phyloP scores from a whole-genome alignment of 1,284 basidiomycete genomes.

The Erythrobasidium hasegawianum region DNA sequence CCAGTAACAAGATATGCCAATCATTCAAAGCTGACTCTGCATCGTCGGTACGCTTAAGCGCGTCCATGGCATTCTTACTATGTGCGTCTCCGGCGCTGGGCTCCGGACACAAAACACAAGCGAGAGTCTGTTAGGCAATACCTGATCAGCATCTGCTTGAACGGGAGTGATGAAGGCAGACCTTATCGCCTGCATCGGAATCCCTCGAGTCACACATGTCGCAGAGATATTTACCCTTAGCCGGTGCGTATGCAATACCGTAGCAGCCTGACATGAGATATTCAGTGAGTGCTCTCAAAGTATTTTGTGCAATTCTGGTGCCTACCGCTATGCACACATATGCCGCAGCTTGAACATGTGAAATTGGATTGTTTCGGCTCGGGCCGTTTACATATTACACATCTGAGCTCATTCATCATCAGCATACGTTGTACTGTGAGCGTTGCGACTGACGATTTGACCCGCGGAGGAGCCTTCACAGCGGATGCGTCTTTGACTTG shows the following conservation, averaged over 20 bases:
- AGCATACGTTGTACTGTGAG: neutral
- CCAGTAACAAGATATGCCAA: neutral
- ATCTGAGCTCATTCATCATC: neutral
- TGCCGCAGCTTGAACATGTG: constrained; percentile 40
- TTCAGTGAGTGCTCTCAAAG: no score
- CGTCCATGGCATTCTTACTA: constrained; percentile 6
- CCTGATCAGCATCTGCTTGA: neutral
- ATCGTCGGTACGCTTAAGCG: constrained; percentile 51
- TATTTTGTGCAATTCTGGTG: no score
- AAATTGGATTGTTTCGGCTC: constrained; percentile 40
- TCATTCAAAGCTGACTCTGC: constrained; percentile 31
- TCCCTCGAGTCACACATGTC: constrained; percentile 38
- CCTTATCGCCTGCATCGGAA: neutral
- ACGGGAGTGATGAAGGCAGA: neutral
- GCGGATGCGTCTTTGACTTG: no score
- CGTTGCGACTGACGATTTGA: constrained; percentile 11
- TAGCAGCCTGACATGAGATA: constrained; percentile 35
- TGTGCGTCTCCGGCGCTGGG: neutral
- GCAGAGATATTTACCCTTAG: constrained; percentile 40
- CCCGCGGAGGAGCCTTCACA: neutral
- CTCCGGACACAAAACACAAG: neutral
- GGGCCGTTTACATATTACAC: constrained; percentile 42
- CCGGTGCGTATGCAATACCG: constrained; percentile 37
- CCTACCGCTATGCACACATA: constrained; percentile 38
- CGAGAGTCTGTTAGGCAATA: neutral